Conservation (phyloP, 1,139 yeast genomes). For the Pichia sp. region DNA sequence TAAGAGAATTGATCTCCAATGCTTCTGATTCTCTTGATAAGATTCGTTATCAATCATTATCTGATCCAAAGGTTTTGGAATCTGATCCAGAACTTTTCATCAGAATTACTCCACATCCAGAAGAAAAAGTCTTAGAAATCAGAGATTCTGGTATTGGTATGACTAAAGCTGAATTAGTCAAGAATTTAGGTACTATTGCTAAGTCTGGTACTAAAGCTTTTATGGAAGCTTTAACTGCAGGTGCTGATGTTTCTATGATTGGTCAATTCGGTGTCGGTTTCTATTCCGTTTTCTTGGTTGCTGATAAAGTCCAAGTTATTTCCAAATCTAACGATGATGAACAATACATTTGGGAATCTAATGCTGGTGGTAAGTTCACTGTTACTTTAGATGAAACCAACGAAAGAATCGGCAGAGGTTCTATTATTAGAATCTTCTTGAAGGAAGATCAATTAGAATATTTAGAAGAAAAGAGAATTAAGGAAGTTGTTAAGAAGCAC, state of each 20-base stretch:
- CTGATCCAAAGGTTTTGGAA: slow-evolving; percentile 88
- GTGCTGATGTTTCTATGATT: slow-evolving; percentile 99
- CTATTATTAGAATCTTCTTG: slow-evolving; percentile 89
- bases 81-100: slow-evolving; percentile 95
- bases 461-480: slow-evolving; percentile 98
- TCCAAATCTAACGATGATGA: slow-evolving; percentile 99
- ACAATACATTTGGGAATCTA: slow-evolving; percentile 99
- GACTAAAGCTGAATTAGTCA: slow-evolving; percentile 98
- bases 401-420: slow-evolving; percentile 91
- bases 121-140: slow-evolving; percentile 87
- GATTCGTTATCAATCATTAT: slow-evolving; percentile 93
- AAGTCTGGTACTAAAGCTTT: slow-evolving; percentile 99
- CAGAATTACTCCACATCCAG: slow-evolving; percentile 96
- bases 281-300: slow-evolving; percentile 98
- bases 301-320: slow-evolving; percentile 97
- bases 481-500: slow-evolving; percentile 99
- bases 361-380: slow-evolving; percentile 99
- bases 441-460: slow-evolving; percentile 99
- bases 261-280: slow-evolving; percentile 99
- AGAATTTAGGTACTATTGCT: slow-evolving; percentile 99
- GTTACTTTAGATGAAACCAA: slow-evolving; percentile 83
- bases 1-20: slow-evolving; percentile 98
- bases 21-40: slow-evolving; percentile 96
- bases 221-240: slow-evolving; percentile 99
- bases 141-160: slow-evolving; percentile 99